Base-by-base conservation (phyloP, 305 asterid species). In the Caryopteris hybrid region DNA sequence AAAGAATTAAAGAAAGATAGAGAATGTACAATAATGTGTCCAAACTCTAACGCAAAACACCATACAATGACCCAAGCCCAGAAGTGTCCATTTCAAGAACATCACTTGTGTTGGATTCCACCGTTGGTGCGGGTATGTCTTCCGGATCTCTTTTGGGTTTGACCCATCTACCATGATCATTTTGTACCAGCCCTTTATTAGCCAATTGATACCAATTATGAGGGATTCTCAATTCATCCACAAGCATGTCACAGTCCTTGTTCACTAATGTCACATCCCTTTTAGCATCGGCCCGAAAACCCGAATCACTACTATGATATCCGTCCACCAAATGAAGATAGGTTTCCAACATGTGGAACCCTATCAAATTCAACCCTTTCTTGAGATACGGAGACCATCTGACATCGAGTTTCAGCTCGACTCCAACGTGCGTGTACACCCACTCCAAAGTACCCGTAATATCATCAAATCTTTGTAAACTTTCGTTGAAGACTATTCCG, bases 401-500 rank as follows among this genome's bases (percentile, higher is more conserved):
- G 1, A 75, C 80, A 11, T 88, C 97, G 4, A 90, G 80, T 61
- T 77, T 88, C 12, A 88, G 14, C 78, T 90, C 93, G 0, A 77
- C 91, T 10, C 95, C 97, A 2, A 81, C 97, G 59, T 90, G 97
- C 0, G 95, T 86, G 69, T 90, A 90, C 1, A 90, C 80, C 97
- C 95, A 88, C 63, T 84, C 95, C 21, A 86, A 55, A 11, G 91
- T 56, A 27, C 96, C 90, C 0, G 87, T 87, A 18, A 87, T 20
- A 61, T 87, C 95, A 5, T 86, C 93, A 17, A 90, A 87, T 13
- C 68, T 80, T 27, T 90, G 93, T 8, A 90, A 41, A 11, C 93
- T 81, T 72, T 90, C 95, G 29, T 90, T 90, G 1, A 90, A 74
- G 0, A 90, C 72, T 1, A 90, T 77, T 10, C 97, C 91, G 0